Evolutionary conservation across 1,284 basidiomycete genomes (phyloP).

Genomic region (Xerocomus minutiporus): DNA sequence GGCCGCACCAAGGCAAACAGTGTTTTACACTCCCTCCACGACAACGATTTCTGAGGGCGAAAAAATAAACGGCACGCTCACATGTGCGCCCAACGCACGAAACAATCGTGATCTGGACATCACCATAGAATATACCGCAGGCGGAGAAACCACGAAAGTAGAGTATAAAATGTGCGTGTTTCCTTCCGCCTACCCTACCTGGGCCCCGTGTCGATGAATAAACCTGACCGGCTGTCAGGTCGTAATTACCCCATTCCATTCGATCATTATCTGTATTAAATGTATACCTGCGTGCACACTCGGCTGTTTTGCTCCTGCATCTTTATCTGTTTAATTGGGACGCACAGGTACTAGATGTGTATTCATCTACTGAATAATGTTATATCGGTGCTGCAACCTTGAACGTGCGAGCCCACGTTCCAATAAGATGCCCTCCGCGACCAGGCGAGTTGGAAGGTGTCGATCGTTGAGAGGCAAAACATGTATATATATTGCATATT

Average conservation of each 20-base stretch:
- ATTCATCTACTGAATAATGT: constrained; percentile 4
- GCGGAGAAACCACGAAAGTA: constrained; percentile 38
- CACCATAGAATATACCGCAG: constrained; percentile 63
- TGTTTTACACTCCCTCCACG: constrained; percentile 90
- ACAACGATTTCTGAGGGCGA: constrained; percentile 65
- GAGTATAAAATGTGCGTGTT: constrained; percentile 78
- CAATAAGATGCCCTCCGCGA: neutral
- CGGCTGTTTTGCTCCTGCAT: neutral
- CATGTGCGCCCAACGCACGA: constrained; percentile 81
- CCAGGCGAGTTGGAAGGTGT: neutral
- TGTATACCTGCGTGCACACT: constrained; percentile 10
- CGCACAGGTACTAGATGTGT: constrained; percentile 27
- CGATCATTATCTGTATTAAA: constrained; percentile 1
- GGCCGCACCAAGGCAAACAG: constrained; percentile 68
- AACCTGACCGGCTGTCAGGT: constrained; percentile 72
- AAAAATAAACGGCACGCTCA: constrained; percentile 64
- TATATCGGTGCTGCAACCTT: neutral
- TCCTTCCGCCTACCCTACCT: constrained; percentile 21
- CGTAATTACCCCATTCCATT: constrained; percentile 38
- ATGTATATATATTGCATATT: constrained; percentile 1
- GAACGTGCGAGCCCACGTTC: neutral
- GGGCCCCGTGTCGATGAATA: constrained; percentile 16
- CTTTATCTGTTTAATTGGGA: constrained; percentile 5
- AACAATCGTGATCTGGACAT: constrained; percentile 96
- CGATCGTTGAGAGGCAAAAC: neutral